Base-by-base conservation (phyloP, 441 rosid genomes). In the Lepidium campestre region DNA sequence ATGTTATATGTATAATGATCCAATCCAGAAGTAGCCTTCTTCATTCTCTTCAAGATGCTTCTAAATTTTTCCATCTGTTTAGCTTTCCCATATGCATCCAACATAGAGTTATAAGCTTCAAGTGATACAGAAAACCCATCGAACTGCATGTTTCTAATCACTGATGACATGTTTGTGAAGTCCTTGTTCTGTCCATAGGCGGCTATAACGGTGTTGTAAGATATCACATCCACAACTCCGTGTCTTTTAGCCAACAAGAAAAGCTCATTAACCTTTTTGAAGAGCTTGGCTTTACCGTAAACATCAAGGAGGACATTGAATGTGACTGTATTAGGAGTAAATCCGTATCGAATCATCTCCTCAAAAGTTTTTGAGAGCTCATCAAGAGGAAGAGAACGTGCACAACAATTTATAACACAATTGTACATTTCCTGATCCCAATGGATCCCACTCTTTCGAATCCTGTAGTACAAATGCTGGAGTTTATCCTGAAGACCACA, bases 371-470 rank as follows among this genome's bases (percentile, higher is more conserved):
- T 78, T 35, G 96, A 82, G 62, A 90, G 90, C 78, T 92, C 96
- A 78, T 84, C 84, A 32, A 82, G 77, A 1, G 93, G 85, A 56
- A 92, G 82, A 35, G 96, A 96, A 75, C 81, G 83, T 54, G 93
- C 83, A 67, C 98, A 88, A 59, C 96, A 89, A 78, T 92, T 92
- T 75, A 90, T 81, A 65, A 90, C 79, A 69, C 96, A 92, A 64
- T 84, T 85, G 45, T 89, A 92, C 81, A 84, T 67, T 75, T 92
- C 96, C 78, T 86, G 93, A 80, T 90, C 92, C 98, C 98, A 88
- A 61, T 75, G 75, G 56, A 86, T 41, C 56, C 80, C 83, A 3
- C 87, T 86, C 71, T 79, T 86, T 74, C 80, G 68, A 34, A 84
- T 79, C 63, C 78, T 75, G 71, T 84, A 85, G 71, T 86, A 85